Evolutionary conservation across 768 basidiomycete genomes (phyloP), one percentile per base, ranked within the genome.

Genomic region (Pisolithus tinctorius): DNA sequence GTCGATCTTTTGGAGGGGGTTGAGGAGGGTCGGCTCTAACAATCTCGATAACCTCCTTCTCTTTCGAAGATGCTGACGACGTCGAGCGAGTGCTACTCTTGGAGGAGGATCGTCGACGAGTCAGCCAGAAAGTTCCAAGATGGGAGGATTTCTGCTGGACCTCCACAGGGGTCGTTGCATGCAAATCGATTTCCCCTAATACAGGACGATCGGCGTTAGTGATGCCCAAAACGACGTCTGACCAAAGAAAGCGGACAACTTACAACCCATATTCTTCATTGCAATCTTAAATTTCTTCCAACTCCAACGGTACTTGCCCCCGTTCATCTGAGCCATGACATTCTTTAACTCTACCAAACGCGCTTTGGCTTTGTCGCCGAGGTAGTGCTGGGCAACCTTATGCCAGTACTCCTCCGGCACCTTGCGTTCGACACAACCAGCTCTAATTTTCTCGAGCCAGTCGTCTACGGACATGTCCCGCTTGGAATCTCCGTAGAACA

Each of bases 261-360:
- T 59, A 89, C 88, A 89, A 42, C 86, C 84, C 85, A 90, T 86
- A 64, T 81, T 89, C 52, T 75, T 70, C 80, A 90, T 83, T 4
- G 87, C 88, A 48, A 85, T 73, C 68, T 77, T 82, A 71, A 84
- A 90, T 58, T 81, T 86, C 71, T 88, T 86, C 88, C 88, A 90
- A 55, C 77, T 83, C 88, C 88, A 90, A 46, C 80, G 74, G 61
- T 89, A 89, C 58, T 80, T 83, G 13, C 85, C 85, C 10, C 85
- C 87, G 54, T 88, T 78, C 56, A 90, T 78, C 61, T 86, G 80
- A 38, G 76, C 71, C 71, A 90, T 78, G 52, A 90, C 84, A 41
- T 76, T 77, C 68, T 87, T 87, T 52, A 90, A 69, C 59, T 88
- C 86, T 30, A 77, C 70, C 53, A 90, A 69, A 51, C 82, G 78